Conservation (phyloP, 1,139 yeast genomes). For the Arxiozyma slooffiae region DNA sequence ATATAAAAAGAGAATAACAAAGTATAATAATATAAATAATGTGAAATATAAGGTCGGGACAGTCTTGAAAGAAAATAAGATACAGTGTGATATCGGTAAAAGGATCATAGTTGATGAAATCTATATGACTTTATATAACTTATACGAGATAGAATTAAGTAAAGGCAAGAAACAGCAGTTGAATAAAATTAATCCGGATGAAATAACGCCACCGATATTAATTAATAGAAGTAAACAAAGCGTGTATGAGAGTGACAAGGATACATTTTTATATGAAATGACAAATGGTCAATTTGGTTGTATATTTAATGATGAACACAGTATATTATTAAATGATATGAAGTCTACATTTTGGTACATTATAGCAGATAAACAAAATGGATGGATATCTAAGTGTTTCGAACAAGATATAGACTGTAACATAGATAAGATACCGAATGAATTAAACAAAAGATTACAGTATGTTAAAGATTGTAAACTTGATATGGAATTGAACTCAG, state of each 20-base stretch:
- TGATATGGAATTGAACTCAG: background rate
- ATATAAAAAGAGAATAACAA: background rate
- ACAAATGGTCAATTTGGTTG: conserved; percentile 8
- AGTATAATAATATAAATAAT: background rate
- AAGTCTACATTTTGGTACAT: conserved; percentile 8
- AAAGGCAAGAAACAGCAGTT: background rate
- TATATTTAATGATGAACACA: conserved; percentile 6
- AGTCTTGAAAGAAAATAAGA: background rate
- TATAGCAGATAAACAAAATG: conserved; percentile 7
- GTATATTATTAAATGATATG: conserved; percentile 3
- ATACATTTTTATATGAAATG: conserved; percentile 4
- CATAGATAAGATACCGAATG: conserved; percentile 3
- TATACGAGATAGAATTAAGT: background rate
- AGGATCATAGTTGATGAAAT: conserved; percentile 1
- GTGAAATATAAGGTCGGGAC: background rate
- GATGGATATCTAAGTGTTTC: conserved; percentile 10
- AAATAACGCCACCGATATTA: background rate
- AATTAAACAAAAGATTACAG: conserved; percentile 3
- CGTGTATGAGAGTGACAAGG: background rate
- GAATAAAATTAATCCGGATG: background rate
- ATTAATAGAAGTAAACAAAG: background rate
- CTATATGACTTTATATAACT: background rate
- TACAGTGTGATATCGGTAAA: background rate
- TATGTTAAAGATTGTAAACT: background rate
- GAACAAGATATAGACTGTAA: background rate